Base-by-base conservation (phyloP, 345 rosid genomes). In the Pseudoturritis turrita region DNA sequence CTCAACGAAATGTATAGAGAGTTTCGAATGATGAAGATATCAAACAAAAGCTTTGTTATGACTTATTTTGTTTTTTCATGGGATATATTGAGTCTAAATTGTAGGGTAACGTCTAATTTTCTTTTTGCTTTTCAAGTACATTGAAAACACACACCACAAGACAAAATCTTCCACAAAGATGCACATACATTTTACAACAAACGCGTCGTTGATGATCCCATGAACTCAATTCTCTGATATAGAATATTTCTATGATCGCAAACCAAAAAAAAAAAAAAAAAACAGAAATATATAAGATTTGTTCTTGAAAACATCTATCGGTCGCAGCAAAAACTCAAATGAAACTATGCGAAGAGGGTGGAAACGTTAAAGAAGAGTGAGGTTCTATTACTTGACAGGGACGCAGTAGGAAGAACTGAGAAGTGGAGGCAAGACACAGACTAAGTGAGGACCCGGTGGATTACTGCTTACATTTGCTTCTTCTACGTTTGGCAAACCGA, bases 361-460 rank as follows among this genome's bases (percentile, higher is more conserved):
- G 46, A 65, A 62, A 41, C 56, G 14, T 52, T 29, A 36, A 25
- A 12, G 31, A 9, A 55, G 47, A 60, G 36, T 8, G 53, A 43
- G 40, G 6, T 62, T 43, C 23, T 23, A n/a, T n/a, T 19, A 65
- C 83, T 77, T 82, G 10, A 86, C 84, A 29, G 97, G 88, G 22
- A 91, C 66, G 77, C 96, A 95, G 78, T 73, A 91, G 10, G 99
- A 86, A 66, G 96, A 91, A 83, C 97, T 86, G 52, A 88, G 86
- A 52, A 83, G 71, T 37, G 97, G 97, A 63, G 99, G 97, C 89
- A 89, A 80, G 66, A 95, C 88, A 14, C 97, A 85, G 7, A 95
- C 84, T 54, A 95, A 84, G 81, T 95, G 97, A 13, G 99, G 97
- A 22, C 91, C 93, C 0, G 96, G 87, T 22, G 89, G 96, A 80